Evolutionary conservation across 257 asterid genomes (phyloP), one percentile per base, ranked within the genome.

Genomic region (Agastache rugosa): DNA sequence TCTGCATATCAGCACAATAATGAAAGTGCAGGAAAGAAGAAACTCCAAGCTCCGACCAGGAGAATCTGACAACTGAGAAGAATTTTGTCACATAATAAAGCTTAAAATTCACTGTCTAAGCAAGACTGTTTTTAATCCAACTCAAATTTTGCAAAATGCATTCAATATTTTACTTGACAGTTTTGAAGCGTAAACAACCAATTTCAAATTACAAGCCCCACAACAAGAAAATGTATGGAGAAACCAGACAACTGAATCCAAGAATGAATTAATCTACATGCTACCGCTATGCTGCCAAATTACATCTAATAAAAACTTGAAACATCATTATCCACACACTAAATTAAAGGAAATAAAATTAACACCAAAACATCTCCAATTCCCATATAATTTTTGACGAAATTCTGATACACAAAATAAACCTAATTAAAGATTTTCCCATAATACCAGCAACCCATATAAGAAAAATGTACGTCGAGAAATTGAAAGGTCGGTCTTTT

Each of bases 271-370:
- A 25, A 27, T 22, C 68, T 2, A 31, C 23, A 27, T 48, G 9
- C 61, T 31, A 62, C 22, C 34, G 19, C 22, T 51, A 16, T 12
- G 23, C 29, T 8, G 17, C 55, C 14, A 42, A 71, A 59, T 16
- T 11, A 31, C 15, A 76, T 11, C 15, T n/a, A 68, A 59, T 11
- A 54, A 10, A 56, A 25, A 19, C 23, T 35, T 16, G 50, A 61
- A 56, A 67, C 15, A 39, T 34, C 65, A 73, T 17, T 44, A 41
- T 48, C 59, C 56, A 12, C 79, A 42, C 65, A 67, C 8, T 27
- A 27, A 72, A 48, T 15, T 37, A 8, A 16, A 35, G 55, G 25
- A n/a, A 7, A 15, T 2, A 23, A 53, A 60, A 47, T 15, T 6
- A 31, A 15, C 61, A 11, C 16, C 55, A 10, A 61, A 27, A 69